Evolutionary conservation across 176 grass and related monocot species (phyloP), one percentile per base, ranked within the genome.

Genomic region (Cocos nucifera): DNA sequence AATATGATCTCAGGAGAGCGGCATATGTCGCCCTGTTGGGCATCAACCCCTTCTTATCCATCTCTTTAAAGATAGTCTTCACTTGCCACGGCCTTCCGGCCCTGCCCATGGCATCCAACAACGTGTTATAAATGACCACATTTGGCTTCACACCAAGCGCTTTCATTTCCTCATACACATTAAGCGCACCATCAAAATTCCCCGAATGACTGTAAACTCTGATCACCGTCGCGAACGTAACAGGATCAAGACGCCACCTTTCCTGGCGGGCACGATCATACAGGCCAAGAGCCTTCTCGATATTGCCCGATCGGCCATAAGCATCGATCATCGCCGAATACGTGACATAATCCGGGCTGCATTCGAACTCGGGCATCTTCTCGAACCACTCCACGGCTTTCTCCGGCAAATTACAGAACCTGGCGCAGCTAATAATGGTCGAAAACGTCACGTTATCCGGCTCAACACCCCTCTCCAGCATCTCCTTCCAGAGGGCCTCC

Each of bases 101-200:
- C 6, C 79, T 71, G 10, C 77, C 83, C 92, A 97, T 97, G 51
- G 87, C 75, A 61, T 91, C 83, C 69, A 97, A 65, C 67, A 97
- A 72, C 3, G 81, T 71, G 70, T 97, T 91, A 76, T 88, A 97
- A 32, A 87, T 86, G 14, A 81, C 78, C 48, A 85, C 54, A 73
- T 91, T 97, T 14, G 92, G 92, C 65, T 80, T 87, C 23, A 91
- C 63, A 5, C 81, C 80, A 12, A 76, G 59, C 15, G 84, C 84
- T 71, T 88, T 91, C 92, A 91, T 91, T 79, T 97, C 92, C 83
- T 97, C 78, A 27, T 85, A 97, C 81, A 97, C 84, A 51, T 97
- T 91, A 44, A 88, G 58, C 1, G 87, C 81, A 4, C 84, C 87
- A 21, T 88, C 92, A 75, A 88, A 97, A 76, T 97, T 97, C 58